Evolutionary conservation across 1,284 basidiomycete genomes (phyloP).

Genomic region (Ustilago cynodontis): DNA sequence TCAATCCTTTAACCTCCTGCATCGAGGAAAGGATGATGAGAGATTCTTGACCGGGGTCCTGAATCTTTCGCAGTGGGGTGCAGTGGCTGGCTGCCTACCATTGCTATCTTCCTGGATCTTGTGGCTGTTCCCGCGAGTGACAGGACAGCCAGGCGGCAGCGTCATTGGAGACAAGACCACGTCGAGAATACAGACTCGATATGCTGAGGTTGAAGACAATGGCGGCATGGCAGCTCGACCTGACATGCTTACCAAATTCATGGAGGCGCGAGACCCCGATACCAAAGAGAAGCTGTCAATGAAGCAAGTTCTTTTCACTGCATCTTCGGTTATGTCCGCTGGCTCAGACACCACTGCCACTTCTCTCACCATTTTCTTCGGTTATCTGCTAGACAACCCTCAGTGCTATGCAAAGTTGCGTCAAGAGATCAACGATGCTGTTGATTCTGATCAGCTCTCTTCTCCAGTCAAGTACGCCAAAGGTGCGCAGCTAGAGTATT

Average conservation of each 20-base stretch:
- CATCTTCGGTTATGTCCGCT: conserved; percentile 56
- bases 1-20: conserved; percentile 46
- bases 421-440: conserved; percentile 57
- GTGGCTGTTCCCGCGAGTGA: conserved; percentile 43
- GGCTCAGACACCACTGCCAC: conserved; percentile 65
- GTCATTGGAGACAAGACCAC: conserved; percentile 52
- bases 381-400: conserved; percentile 61
- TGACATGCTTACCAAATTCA: conserved; percentile 60
- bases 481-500: conserved; percentile 54
- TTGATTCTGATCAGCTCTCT: conserved; percentile 47
- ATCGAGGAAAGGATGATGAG: conserved; percentile 41
- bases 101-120: conserved; percentile 35
- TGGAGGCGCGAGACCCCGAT: conserved; percentile 51
- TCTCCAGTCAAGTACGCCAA: conserved; percentile 59
- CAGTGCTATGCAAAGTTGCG: conserved; percentile 53
- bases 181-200: conserved; percentile 47
- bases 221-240: conserved; percentile 34
- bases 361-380: conserved; percentile 59
- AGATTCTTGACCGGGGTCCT: conserved; percentile 51
- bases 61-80: conserved; percentile 60
- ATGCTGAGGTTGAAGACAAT: conserved; percentile 45
- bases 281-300: conserved; percentile 41
- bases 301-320: conserved; percentile 44
- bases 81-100: conserved; percentile 50
- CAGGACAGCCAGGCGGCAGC: conserved; percentile 53